Evolutionary conservation across 2,329 filamentous ascomycete species (phyloP), one percentile per base, ranked within the genome.

Genomic region (Scolecobasidium constrictum): DNA sequence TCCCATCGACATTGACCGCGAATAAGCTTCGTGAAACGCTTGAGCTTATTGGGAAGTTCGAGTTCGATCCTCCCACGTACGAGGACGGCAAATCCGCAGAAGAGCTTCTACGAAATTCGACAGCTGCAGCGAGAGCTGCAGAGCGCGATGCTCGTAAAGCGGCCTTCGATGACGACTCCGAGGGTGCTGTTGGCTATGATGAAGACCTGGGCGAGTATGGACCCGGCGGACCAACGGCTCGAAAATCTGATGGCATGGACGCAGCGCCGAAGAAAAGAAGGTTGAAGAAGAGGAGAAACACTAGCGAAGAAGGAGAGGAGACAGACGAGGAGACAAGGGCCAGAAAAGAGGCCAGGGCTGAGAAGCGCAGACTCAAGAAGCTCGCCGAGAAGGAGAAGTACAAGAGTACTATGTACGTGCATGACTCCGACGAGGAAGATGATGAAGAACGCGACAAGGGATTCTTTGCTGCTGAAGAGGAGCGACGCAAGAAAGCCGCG

Each of bases 381-480:
- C 66, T 75, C n/a, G 86, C 88, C 54, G 87, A 87, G 61, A 72
- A 78, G 38, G 69, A 70, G 22, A 83, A 82, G 56, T 83, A 92
- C 64, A 96, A 95, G 68, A 93, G 84, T 53, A 79, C 81, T 18
- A 63, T 90, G 31, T 90, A 79, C 53, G 83, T 98, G 40, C 76
- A 82, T 45, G 79, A 81, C 28, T 86, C 83, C 50, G 92, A 96
- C 56, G 92, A 96, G 42, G 87, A 94, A 51, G 81, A 75, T n/a
- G 86, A 94, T 54, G 78, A 74, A 23, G 86, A 87, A 37, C 75
- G 77, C 44, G 76, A 84, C 61, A 67, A 58, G 17, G 77, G 75
- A 16, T 95, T 95, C 62, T 95, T 90, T 61, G 78, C 73, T 2
- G 71, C 75, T 13, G 88, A 95, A 62, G 78, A 81, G 58, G 65